These are phyloP conservation scores for Spergularia azorica DNA, from an alignment of 179 eudicot species.

Conservation along the genomic window DNA sequence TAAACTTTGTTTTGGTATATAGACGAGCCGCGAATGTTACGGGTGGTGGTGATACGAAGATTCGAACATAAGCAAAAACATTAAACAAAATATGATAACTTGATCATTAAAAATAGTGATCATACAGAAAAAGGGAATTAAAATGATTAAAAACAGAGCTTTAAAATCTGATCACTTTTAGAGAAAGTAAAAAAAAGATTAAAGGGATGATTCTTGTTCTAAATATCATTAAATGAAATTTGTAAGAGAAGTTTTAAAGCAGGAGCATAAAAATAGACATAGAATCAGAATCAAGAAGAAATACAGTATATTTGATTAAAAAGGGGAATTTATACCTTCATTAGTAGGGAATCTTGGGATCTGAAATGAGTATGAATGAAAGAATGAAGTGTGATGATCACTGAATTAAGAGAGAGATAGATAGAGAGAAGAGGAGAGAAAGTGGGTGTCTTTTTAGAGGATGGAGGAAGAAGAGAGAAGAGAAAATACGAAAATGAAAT, in stretches of 20 bases:
- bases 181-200: neutral
- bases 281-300: neutral
- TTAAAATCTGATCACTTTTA: neutral
- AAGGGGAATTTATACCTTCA: conserved; percentile 29
- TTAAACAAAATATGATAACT: too few relatives aligned
- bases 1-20: too few relatives aligned
- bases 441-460: neutral
- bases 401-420: conserved; percentile 2
- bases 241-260: too few relatives aligned
- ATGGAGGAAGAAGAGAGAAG: conserved; percentile 2
- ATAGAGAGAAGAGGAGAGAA: neutral
- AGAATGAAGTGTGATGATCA: neutral
- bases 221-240: too few relatives aligned
- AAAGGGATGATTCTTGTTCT: neutral
- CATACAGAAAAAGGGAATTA: too few relatives aligned
- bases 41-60: too few relatives aligned
- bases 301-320: neutral
- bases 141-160: neutral
- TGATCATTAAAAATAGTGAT: too few relatives aligned
- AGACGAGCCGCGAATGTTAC: too few relatives aligned
- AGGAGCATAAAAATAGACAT: neutral
- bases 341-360: neutral
- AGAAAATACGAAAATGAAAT: conserved; percentile 27
- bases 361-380: conserved; percentile 4
- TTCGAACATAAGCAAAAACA: too few relatives aligned